A percentile compares a stretch with the other conserved stretches of the same genome.
Conservation (phyloP, 1,139 yeast genomes). For the Magnusiomyces magnusii region DNA sequence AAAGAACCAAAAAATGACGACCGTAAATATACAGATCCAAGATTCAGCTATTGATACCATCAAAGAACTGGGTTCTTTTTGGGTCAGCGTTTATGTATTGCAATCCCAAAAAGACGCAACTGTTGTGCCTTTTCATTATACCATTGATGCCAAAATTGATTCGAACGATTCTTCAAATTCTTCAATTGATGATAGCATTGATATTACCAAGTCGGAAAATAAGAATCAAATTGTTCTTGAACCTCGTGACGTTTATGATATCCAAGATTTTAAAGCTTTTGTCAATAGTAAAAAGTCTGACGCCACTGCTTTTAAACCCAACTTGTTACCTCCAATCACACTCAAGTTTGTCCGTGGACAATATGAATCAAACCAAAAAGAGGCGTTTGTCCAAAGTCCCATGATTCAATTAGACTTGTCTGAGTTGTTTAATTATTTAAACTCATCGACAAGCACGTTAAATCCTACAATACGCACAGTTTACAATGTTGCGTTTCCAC, state of each 20-base stretch:
- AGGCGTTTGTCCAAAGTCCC: not conserved
- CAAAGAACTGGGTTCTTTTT: not conserved
- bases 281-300: not conserved
- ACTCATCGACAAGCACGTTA: no score
- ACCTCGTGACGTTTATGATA: not conserved
- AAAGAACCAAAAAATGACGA: not conserved
- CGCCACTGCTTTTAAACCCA: not conserved
- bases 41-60: not conserved
- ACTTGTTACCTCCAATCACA: not conserved
- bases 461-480: not conserved
- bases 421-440: not conserved
- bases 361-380: not conserved
- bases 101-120: not conserved
- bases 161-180: no score
- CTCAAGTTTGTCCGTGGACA: not conserved
- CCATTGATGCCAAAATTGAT: not conserved
- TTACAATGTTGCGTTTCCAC: not conserved
- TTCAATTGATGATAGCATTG: no score
- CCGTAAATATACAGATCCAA: not conserved
- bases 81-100: constrained; percentile 2
- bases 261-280: not conserved
- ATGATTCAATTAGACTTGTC: not conserved
- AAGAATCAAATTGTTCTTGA: not conserved
- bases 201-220: not conserved
- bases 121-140: not conserved